Evolutionary conservation across 805 yeast species (phyloP), one percentile per base, ranked within the genome.

Genomic region (Saturnispora galanensis): DNA sequence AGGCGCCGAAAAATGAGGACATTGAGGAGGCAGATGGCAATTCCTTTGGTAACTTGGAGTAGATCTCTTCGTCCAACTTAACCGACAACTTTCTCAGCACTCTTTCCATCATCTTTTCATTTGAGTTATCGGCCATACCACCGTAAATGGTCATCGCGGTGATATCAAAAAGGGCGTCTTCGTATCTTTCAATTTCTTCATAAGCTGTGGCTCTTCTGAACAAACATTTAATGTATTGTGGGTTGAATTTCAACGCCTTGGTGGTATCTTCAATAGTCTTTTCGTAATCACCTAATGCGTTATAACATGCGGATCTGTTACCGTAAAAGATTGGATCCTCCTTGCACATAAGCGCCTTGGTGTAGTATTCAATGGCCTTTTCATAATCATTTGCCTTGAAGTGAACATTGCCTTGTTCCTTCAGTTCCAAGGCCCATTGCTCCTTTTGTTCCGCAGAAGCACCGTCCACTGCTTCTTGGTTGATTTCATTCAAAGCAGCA

Each of bases 291-390:
- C 79, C 76, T 53, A 85, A 69, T 8, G 94, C 86, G 42, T 89
- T 84, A 67, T 84, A 84, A 66, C 96, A 90, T 13, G 98, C 98
- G 28, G 97, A 88, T 66, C 97, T 80, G 71, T 93, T 93, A 50
- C 97, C 87, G 68, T 81, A 90, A 68, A 76, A 93, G 31, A 89
- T 84, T 5, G 97, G 88, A 64, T 93, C 97, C 53, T 72, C 65
- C 60, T 82, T 81, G 58, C 86, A 71, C 44, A 70, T 60, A 53
- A 93, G 70, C 10, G 98, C 97, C 46, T 75, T 77, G 36, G 85
- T 63, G 69, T 93, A 93, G 63, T 73, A 81, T 38, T 74, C 77
- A 56, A 88, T 76, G 37, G 97, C 97, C n/a, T 73, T 71, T 44
- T 77, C 73, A 58, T 72, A 84, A 43, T 82, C 69, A 65, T 84